phyloP scores from a whole-genome alignment of 2,329 filamentous ascomycete species.

The Penicillium sp. region DNA sequence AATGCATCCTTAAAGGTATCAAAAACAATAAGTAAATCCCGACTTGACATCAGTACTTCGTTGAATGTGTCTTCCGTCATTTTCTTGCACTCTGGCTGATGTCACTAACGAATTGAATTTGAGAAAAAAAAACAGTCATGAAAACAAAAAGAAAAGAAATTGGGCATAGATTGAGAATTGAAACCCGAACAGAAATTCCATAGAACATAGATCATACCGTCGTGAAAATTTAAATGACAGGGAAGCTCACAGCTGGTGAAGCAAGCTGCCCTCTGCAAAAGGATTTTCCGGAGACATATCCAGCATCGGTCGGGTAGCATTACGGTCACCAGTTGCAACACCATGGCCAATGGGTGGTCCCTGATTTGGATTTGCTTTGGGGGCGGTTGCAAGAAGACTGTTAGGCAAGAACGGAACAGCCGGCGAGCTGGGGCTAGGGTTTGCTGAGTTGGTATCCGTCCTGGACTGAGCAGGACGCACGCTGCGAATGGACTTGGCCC shows the following conservation, averaged over 20 bases:
- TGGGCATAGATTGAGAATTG: not conserved
- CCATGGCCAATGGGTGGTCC: constrained; percentile 36
- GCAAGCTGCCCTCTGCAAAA: constrained; percentile 48
- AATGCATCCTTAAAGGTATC: not conserved
- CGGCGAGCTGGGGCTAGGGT: constrained; percentile 9
- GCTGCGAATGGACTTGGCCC: constrained; percentile 39
- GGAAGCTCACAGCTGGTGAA: constrained; percentile 18
- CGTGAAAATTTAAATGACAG: not conserved
- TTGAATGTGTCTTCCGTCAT: not conserved
- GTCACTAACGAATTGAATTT: not conserved
- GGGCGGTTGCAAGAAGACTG: constrained; percentile 38
- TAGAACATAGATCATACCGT: not conserved
- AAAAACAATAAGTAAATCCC: not conserved
- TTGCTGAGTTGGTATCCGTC: constrained; percentile 9
- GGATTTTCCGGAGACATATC: constrained; percentile 44
- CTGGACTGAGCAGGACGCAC: constrained; percentile 17
- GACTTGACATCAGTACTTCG: not conserved
- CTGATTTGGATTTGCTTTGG: constrained; percentile 11
- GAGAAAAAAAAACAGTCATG: not conserved
- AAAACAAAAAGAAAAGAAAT: not conserved
- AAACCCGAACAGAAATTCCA: not conserved
- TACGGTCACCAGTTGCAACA: constrained; percentile 41
- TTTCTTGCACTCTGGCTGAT: not conserved
- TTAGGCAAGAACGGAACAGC: constrained; percentile 35
- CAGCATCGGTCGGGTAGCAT: constrained; percentile 43